Evolutionary conservation across 2,329 filamentous ascomycete species (phyloP).

Genomic region (Pseudopithomyces maydicus): DNA sequence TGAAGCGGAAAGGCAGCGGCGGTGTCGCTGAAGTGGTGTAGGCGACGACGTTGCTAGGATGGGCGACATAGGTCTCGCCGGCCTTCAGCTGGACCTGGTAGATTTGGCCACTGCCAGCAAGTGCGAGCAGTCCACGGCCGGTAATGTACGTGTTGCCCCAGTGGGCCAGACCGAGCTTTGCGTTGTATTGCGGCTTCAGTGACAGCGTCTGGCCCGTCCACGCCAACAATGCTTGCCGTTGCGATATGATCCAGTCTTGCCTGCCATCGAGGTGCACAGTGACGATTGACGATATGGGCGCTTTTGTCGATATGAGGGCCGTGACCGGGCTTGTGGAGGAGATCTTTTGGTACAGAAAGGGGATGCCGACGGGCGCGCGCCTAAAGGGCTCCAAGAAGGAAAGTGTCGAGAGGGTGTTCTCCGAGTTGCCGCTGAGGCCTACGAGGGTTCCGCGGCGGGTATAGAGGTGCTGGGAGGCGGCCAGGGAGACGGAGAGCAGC

Average conservation of each 20-base stretch:
- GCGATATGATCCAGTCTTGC: constrained; percentile 91
- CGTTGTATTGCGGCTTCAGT: constrained; percentile 76
- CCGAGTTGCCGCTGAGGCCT: constrained; percentile 84
- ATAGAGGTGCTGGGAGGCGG: constrained; percentile 91
- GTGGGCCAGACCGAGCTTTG: constrained; percentile 75
- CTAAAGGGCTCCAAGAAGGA: constrained; percentile 84
- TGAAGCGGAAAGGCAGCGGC: constrained; percentile 86
- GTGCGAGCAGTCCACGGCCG: constrained; percentile 81
- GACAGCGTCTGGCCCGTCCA: constrained; percentile 91
- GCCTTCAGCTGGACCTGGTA: constrained; percentile 81
- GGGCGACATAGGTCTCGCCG: constrained; percentile 88
- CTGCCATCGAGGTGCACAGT: constrained; percentile 90
- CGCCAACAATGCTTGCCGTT: constrained; percentile 86
- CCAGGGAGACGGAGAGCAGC: constrained; percentile 88
- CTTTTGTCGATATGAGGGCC: constrained; percentile 86
- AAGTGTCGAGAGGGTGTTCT: constrained; percentile 89
- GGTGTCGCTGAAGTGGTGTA: constrained; percentile 78
- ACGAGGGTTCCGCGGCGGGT: constrained; percentile 91
- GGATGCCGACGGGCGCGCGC: constrained; percentile 80
- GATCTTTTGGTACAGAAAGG: constrained; percentile 90
- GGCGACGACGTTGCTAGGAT: constrained; percentile 88
- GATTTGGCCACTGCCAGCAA: constrained; percentile 85
- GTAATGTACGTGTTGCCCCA: constrained; percentile 92
- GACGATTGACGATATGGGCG: constrained; percentile 82
- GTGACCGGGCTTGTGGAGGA: constrained; percentile 87